Evolutionary conservation across 2,329 filamentous ascomycete genomes (phyloP), one percentile per base, ranked within the genome.

Genomic region (Davidsoniella eucalypti): DNA sequence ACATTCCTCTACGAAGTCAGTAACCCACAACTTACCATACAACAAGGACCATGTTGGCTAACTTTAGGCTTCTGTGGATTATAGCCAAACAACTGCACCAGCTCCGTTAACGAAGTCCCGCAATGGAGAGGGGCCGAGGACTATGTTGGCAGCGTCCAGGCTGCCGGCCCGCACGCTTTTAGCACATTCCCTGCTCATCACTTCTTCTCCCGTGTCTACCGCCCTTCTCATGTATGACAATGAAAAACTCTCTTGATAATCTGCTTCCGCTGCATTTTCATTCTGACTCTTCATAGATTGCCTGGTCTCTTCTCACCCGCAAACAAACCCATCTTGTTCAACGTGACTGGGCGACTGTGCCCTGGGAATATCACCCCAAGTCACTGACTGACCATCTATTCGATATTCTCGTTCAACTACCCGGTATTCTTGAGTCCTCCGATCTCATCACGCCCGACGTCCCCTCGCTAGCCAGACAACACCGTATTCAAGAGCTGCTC

Each of bases 141-240:
- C 14, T 60, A 67, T 36, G 56, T 57, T 47, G 63, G 64, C 52
- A 53, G 55, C 8, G 60, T 74, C 46, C 64, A 63, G 44, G 64
- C 63, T 21, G 58, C 64, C 16, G 72, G 73, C 0, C 70, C 75
- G 0, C 60, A 61, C 2, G 59, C 62, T 40, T 77, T 75, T 54
- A 64, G 64, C 37, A 60, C 60, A 0, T 78, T 78, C 49, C 75
- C 75, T 2, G 65, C 69, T 9, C 75, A 78, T 52, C 73, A 78
- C 56, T 76, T 74, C 57, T 78, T 77, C 51, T 67, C 69, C 21
- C 67, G 73, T 9, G 65, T 77, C 4, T 77, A 72, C 55, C 68
- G 75, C 21, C 72, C 69, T 12, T 67, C 64, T 44, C 70, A 69
- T 43, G 73, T 76, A 63, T 63, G 72, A 64, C 6, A 39, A 16